Conservation (phyloP, 164 flowering plant species). For the Kalanchoe fedtschenkoi region DNA sequence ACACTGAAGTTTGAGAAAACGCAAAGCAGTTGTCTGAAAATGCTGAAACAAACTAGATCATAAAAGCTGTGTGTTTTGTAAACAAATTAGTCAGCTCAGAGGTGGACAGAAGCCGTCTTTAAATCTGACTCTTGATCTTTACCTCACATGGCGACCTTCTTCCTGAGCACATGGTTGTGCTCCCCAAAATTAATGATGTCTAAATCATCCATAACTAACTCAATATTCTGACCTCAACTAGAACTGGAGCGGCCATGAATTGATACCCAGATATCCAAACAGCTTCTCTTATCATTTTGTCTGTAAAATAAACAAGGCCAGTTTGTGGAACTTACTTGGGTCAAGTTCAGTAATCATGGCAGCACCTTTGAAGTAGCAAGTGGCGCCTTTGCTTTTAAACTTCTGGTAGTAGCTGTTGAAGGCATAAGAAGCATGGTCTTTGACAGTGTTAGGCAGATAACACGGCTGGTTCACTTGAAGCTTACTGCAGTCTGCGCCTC, state of each 20-base stretch:
- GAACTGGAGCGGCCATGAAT: too few relatives aligned
- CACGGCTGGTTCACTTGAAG: slow-evolving; percentile 41
- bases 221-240: neutral
- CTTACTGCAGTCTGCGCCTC: slow-evolving; percentile 57
- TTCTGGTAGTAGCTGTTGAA: slow-evolving; percentile 76
- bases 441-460: slow-evolving; percentile 37
- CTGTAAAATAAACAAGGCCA: neutral
- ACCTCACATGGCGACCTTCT: too few relatives aligned
- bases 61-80: too few relatives aligned
- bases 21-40: too few relatives aligned
- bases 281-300: neutral
- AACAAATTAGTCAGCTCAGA: too few relatives aligned
- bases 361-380: slow-evolving; percentile 67
- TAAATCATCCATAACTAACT: neutral
- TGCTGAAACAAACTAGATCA: neutral
- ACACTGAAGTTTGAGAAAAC: neutral
- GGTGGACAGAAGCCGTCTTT: too few relatives aligned
- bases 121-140: too few relatives aligned
- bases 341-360: slow-evolving; percentile 53
- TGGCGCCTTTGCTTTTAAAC: slow-evolving; percentile 57
- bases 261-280: too few relatives aligned
- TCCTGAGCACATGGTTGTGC: too few relatives aligned
- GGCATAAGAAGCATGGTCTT: slow-evolving; percentile 72
- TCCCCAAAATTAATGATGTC: neutral
- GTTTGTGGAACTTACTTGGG: slow-evolving; percentile 50